Base-by-base conservation (phyloP, 1,284 basidiomycete genomes). In the Cystobasidiaceae sp. region DNA sequence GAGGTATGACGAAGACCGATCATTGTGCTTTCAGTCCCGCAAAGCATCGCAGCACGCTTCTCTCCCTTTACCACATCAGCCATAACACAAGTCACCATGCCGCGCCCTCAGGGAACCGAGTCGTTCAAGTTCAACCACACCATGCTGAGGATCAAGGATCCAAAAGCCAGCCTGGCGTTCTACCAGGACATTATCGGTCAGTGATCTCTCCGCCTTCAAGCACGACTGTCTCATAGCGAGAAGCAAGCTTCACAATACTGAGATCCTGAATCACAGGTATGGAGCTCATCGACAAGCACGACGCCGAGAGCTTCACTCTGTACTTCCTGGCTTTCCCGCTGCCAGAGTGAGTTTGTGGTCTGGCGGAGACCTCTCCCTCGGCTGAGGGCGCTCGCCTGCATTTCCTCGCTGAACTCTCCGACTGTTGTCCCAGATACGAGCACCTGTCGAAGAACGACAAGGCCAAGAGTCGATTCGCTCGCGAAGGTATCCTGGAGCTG, bases 401-500 rank as follows among this genome's bases (percentile, higher is more conserved):
- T 39, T 11, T n/a, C n/a, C n/a, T n/a, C n/a, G n/a, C n/a, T n/a
- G n/a, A n/a, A n/a, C 11, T n/a, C 37, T 32, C 9, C 34, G 21
- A 6, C 25, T 25, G 62, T 67, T 54, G 60, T 44, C 59, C 71
- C 71, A 64, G 73, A 69, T 49, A 70, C 70, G 71, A 69, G 59
- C 54, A 67, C 68, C 32, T 68, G 34, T 73, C 69, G 25, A 63
- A 69, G 43, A 76, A 77, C 45, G 75, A 77, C 62, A 79, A 77
- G 71, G 70, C 72, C 15, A 61, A 73, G 27, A 67, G 67, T 44
- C 73, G 74, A 64, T 74, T 75, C 32, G 68, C 68, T 49, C 72
- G 78, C 37, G 75, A 79, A 84, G 86, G 87, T 61, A 80, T 93
- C 63, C 84, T 93, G 67, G 91, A 93, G 77, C 82, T 93, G 51